phyloP scores from a whole-genome alignment of 2,329 filamentous ascomycete species.

The Microcera coccophila region DNA sequence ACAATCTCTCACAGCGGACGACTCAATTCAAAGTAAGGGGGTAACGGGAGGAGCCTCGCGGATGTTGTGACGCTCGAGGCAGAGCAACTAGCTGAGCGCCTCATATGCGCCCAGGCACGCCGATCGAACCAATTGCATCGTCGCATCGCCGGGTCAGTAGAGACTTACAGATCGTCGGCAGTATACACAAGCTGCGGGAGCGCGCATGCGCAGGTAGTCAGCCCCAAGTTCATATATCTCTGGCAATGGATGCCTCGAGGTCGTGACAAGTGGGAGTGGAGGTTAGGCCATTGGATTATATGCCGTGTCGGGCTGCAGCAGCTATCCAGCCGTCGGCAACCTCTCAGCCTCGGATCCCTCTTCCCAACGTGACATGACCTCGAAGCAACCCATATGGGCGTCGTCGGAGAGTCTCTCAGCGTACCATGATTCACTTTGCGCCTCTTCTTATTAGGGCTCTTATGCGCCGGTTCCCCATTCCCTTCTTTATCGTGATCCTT shows the following conservation, averaged over 20 bases:
- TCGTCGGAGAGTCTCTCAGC: constrained; percentile 29
- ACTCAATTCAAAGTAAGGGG: constrained; percentile 6
- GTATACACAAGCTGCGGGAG: constrained; percentile 70
- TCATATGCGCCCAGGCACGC: constrained; percentile 14
- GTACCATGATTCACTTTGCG: constrained; percentile 88
- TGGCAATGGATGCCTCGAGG: constrained; percentile 3
- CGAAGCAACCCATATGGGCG: constrained; percentile 7
- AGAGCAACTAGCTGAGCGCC: constrained; percentile 14
- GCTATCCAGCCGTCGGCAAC: no score
- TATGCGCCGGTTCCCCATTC: constrained; percentile 31
- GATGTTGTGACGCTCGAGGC: constrained; percentile 14
- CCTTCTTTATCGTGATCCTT: constrained; percentile 28
- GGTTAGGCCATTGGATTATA: no score
- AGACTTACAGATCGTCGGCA: constrained; percentile 83
- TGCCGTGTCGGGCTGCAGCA: no score
- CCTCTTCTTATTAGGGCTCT: constrained; percentile 77
- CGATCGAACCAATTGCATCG: constrained; percentile 18
- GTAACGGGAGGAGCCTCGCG: constrained; percentile 9
- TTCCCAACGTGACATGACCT: background rate
- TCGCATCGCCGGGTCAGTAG: constrained; percentile 27
- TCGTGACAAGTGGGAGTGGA: background rate
- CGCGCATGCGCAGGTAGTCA: constrained; percentile 29
- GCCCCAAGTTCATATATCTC: constrained; percentile 27
- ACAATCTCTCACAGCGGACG: constrained; percentile 10
- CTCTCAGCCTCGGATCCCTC: no score